These are phyloP conservation scores for Pseudofabraea citricarpa DNA, from an alignment of 2,329 filamentous ascomycete species.

Conservation along the genomic window DNA sequence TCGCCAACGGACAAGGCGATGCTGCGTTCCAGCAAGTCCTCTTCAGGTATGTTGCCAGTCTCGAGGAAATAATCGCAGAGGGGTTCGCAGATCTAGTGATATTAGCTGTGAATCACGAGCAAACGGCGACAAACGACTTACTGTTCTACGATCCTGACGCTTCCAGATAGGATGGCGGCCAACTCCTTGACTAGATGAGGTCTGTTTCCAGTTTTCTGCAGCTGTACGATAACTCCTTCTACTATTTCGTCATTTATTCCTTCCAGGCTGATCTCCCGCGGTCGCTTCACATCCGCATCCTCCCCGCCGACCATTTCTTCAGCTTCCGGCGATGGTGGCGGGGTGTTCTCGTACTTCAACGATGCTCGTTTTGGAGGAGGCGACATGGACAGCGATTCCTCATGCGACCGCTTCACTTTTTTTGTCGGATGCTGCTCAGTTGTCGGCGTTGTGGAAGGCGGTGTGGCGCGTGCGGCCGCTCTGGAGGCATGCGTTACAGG, in stretches of 20 bases:
- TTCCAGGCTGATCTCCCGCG: conserved; percentile 66
- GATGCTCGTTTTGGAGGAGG: conserved; percentile 34
- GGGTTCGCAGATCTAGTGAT: conserved; percentile 82
- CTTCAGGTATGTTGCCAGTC: conserved; percentile 84
- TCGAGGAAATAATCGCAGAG: conserved; percentile 89
- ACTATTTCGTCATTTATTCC: conserved; percentile 94
- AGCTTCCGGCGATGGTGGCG: conserved; percentile 68
- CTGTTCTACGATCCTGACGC: conserved; percentile 84
- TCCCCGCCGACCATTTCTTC: conserved; percentile 28
- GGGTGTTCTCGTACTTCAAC: conserved; percentile 64
- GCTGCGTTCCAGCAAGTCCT: conserved; percentile 72
- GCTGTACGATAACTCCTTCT: conserved; percentile 79
- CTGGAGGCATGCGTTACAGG: conserved; percentile 61
- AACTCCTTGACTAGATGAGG: conserved; percentile 95
- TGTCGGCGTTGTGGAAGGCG: conserved; percentile 26
- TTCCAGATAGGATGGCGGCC: conserved; percentile 69
- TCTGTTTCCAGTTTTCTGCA: conserved; percentile 85
- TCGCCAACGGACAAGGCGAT: conserved; percentile 81
- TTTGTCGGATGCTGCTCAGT: conserved; percentile 47
- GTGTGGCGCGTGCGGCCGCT: conserved; percentile 37
- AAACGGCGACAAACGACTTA: conserved; percentile 45
- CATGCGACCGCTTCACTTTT: conserved; percentile 76
- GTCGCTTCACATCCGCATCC: conserved; percentile 37
- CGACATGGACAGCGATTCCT: conserved; percentile 37
- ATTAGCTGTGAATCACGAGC: conserved; percentile 20